These are phyloP conservation scores for Parachlorella kessleri DNA, from an alignment of 139 green algal species.

Conservation along the genomic window DNA sequence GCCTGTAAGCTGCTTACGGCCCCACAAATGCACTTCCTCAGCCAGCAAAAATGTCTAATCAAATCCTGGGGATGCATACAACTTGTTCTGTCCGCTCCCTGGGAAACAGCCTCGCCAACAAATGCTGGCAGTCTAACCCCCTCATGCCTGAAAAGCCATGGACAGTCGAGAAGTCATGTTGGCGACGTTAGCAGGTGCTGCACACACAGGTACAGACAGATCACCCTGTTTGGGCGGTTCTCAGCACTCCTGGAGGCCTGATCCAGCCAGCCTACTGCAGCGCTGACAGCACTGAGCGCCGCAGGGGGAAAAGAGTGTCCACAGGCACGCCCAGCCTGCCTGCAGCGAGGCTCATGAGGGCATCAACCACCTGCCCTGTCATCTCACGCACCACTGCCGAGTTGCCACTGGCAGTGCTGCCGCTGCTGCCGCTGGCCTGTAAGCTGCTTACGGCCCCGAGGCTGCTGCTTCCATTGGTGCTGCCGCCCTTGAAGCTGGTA, in stretches of 20 bases:
- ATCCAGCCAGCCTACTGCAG: too few species aligned
- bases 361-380: conserved; percentile 43
- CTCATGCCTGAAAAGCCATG: too few species aligned
- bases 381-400: conserved; percentile 45
- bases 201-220: background rate
- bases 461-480: too few species aligned
- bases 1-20: background rate
- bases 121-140: too few species aligned
- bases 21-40: too few species aligned
- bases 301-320: conserved; percentile 50
- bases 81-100: too few species aligned
- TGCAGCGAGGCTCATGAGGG: conserved; percentile 31
- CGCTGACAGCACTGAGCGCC: conserved; percentile 7
- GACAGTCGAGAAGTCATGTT: too few species aligned
- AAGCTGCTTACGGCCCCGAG: too few species aligned
- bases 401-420: too few species aligned
- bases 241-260: background rate
- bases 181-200: background rate
- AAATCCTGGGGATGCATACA: too few species aligned
- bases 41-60: too few species aligned
- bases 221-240: background rate
- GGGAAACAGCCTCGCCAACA: background rate
- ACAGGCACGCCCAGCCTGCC: conserved; percentile 38
- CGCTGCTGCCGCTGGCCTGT: conserved; percentile 11
- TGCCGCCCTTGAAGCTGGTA: too few species aligned